Conservation (phyloP, 2,329 filamentous ascomycete genomes). For the Stagonosporopsis rhizophila region DNA sequence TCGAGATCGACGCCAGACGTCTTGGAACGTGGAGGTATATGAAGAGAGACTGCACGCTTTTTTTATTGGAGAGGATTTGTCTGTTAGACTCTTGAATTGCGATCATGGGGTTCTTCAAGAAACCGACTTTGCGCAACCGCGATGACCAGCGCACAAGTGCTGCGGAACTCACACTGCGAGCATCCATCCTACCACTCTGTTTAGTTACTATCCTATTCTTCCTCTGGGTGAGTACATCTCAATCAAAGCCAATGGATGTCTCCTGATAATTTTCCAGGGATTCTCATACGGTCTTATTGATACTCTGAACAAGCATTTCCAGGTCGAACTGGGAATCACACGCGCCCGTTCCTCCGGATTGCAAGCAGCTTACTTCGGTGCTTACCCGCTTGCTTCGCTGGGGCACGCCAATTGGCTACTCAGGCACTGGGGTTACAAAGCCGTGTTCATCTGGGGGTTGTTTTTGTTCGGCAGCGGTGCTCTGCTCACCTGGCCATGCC, state of each 20-base stretch:
- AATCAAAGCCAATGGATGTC: too few species aligned
- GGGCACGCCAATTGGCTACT: conserved; percentile 59
- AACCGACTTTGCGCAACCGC: conserved; percentile 37
- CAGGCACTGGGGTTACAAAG: conserved; percentile 58
- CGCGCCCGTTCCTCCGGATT: conserved; percentile 54
- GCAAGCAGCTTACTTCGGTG: conserved; percentile 59
- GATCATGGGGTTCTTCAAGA: conserved; percentile 44
- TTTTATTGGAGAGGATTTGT: background rate
- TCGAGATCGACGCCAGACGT: conserved; percentile 3
- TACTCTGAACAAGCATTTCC: conserved; percentile 60
- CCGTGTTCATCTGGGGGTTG: conserved; percentile 60
- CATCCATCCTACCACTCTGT: conserved; percentile 71
- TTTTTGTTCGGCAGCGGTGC: conserved; percentile 64
- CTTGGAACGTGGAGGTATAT: conserved; percentile 22
- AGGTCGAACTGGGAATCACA: conserved; percentile 53
- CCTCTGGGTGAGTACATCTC: conserved; percentile 59
- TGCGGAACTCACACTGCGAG: conserved; percentile 69
- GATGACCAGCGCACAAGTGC: conserved; percentile 59
- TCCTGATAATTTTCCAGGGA: conserved; percentile 42
- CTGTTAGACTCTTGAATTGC: background rate
- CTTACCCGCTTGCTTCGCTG: conserved; percentile 58
- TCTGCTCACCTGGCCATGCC: conserved; percentile 65
- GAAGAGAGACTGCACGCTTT: conserved; percentile 1
- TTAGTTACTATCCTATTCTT: conserved; percentile 73
- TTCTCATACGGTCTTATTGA: conserved; percentile 66